Evolutionary conservation across 805 yeast species (phyloP).

Genomic region (Kluyveromyces siamensis): DNA sequence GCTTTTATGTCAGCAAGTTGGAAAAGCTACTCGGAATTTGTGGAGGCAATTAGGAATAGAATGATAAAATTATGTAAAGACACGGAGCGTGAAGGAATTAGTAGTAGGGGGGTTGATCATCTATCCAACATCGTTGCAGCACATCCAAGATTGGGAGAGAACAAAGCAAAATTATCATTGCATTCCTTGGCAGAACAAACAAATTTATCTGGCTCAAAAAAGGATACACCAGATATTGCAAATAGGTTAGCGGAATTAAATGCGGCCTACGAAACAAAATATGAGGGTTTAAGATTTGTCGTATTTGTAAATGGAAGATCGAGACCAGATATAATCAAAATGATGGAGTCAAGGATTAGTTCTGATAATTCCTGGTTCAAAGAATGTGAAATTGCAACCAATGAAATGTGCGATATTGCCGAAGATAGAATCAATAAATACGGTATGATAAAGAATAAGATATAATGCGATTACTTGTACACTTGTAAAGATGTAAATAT

Average conservation of each 20-base stretch:
- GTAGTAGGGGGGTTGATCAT: slow-evolving; percentile 13
- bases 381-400: slow-evolving; percentile 61
- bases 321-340: slow-evolving; percentile 52
- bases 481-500: background rate
- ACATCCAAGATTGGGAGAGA: slow-evolving; percentile 82
- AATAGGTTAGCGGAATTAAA: slow-evolving; percentile 44
- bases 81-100: slow-evolving; percentile 19
- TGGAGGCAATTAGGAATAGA: slow-evolving; percentile 35
- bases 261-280: slow-evolving; percentile 48
- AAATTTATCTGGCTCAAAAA: slow-evolving; percentile 42
- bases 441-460: slow-evolving; percentile 7
- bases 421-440: slow-evolving; percentile 60
- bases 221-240: slow-evolving; percentile 35
- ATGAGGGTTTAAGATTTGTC: slow-evolving; percentile 73
- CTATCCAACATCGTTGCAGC: slow-evolving; percentile 65
- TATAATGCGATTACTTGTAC: background rate
- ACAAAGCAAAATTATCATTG: slow-evolving; percentile 41
- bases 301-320: slow-evolving; percentile 83
- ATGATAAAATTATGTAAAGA: slow-evolving; percentile 29
- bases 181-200: slow-evolving; percentile 70
- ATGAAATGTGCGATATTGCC: slow-evolving; percentile 92
- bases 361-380: slow-evolving; percentile 20
- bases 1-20: slow-evolving; percentile 7
- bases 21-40: slow-evolving; percentile 31
- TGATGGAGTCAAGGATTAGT: slow-evolving; percentile 49